These are phyloP conservation scores for Fusarium udum DNA, from an alignment of 2,329 filamentous ascomycete genomes.

Conservation along the genomic window DNA sequence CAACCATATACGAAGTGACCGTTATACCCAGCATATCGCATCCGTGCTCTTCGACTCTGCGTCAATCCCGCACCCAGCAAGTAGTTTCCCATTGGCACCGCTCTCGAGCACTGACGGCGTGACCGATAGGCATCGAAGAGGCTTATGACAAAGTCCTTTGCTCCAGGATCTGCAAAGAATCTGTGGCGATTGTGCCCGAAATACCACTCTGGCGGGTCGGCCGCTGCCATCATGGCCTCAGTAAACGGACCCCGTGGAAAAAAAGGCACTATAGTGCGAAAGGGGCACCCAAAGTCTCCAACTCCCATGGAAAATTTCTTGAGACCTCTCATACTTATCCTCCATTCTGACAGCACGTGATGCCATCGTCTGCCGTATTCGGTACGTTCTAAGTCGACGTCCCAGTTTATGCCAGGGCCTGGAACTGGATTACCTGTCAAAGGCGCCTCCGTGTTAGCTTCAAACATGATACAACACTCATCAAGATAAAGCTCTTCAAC, in stretches of 20 bases:
- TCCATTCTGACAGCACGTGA: neutral
- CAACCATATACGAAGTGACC: too few species aligned
- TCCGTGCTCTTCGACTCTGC: accelerated
- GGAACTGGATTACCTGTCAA: too few species aligned
- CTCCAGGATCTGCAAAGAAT: neutral
- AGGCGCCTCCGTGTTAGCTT: too few species aligned
- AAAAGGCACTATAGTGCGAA: too few species aligned
- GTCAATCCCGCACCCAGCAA: accelerated
- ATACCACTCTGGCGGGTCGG: neutral
- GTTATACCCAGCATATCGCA: accelerated
- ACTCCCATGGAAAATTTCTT: neutral
- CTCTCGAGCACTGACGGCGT: accelerated
- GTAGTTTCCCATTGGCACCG: neutral
- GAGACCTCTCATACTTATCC: neutral
- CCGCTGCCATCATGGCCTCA: too few species aligned
- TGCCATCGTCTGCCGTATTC: neutral
- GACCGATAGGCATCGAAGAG: accelerated
- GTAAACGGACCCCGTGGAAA: too few species aligned
- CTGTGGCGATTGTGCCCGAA: neutral
- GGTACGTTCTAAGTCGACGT: too few species aligned
- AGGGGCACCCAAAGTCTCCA: neutral
- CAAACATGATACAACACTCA: slow-evolving; percentile 48
- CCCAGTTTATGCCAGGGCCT: too few species aligned
- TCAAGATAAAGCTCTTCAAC: slow-evolving; percentile 54
- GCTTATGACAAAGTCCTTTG: accelerated